These are phyloP conservation scores for Staphylotrichum longicolle DNA, from an alignment of 495 filamentous ascomycete genomes.

Conservation along the genomic window DNA sequence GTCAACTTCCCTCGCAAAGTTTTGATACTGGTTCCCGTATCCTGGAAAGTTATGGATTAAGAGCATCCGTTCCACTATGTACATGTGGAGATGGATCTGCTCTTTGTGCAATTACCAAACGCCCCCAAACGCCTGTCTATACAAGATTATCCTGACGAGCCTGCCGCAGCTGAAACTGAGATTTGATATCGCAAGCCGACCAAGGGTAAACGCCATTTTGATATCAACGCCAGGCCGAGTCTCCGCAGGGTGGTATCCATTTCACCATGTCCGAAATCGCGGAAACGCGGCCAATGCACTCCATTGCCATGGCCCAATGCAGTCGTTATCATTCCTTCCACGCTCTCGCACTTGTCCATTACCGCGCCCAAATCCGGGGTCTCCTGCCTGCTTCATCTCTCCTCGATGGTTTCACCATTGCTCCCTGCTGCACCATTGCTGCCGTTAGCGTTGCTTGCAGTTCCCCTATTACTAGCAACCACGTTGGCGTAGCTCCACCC, in stretches of 20 bases:
- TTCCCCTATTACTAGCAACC: constrained; percentile 30
- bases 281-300: neutral
- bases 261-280: neutral
- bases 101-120: neutral
- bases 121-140: neutral
- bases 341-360: neutral
- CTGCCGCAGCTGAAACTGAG: neutral
- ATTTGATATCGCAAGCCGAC: neutral
- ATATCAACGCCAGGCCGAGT: constrained; percentile 9
- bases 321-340: constrained; percentile 7
- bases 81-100: neutral
- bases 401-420: constrained; percentile 25
- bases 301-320: constrained; percentile 13
- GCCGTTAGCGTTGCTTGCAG: constrained; percentile 19
- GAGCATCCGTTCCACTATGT: too few species aligned
- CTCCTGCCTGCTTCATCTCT: constrained; percentile 17
- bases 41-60: neutral
- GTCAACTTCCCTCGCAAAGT: too few species aligned
- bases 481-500: constrained; percentile 43
- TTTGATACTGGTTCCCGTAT: too few species aligned
- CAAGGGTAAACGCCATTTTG: constrained; percentile 12
- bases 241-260: neutral
- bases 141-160: constrained; percentile 7
- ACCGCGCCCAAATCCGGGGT: neutral
- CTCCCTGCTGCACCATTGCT: constrained; percentile 15